A percentile compares a stretch with the other conserved stretches of the same genome.
These are phyloP conservation scores for Phytophthora vignae DNA, from an alignment of 352 stramenopile species.

Conservation along the genomic window DNA sequence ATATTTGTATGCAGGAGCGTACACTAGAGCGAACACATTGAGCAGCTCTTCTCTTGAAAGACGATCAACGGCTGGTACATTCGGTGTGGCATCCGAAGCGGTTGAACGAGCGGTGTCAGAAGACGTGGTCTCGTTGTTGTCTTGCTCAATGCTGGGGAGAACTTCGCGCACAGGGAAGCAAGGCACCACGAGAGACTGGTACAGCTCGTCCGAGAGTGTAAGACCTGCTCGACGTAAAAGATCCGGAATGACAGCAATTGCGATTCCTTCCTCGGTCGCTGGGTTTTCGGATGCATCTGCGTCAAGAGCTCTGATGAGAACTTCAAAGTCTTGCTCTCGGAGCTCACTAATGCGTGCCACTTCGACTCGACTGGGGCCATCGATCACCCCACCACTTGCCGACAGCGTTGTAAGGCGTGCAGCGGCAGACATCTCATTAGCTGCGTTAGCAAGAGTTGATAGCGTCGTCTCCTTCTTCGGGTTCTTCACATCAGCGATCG, in stretches of 20 bases:
- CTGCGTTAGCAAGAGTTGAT: constrained; percentile 2
- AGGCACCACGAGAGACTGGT: constrained; percentile 46
- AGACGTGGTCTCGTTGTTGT: not conserved
- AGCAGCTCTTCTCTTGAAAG: constrained; percentile 48
- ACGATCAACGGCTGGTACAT: not conserved
- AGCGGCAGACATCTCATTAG: constrained; percentile 5
- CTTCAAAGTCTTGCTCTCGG: constrained; percentile 59
- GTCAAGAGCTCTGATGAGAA: constrained; percentile 46
- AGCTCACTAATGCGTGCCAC: constrained; percentile 76
- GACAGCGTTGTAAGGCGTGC: constrained; percentile 65
- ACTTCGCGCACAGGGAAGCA: constrained; percentile 30
- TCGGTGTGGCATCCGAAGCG: not conserved
- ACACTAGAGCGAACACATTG: constrained; percentile 67
- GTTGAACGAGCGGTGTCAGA: not conserved
- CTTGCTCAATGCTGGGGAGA: not conserved
- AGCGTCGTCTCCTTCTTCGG: constrained; percentile 54
- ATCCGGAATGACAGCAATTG: constrained; percentile 41
- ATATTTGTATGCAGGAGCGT: constrained; percentile 78
- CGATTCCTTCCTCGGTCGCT: constrained; percentile 8
- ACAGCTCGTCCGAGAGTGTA: constrained; percentile 46
- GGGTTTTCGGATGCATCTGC: constrained; percentile 24
- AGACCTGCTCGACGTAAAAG: constrained; percentile 47
- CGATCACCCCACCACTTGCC: constrained; percentile 58
- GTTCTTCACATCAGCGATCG: constrained; percentile 58
- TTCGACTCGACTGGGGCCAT: constrained; percentile 63